phyloP scores from a whole-genome alignment of 2,329 filamentous ascomycete species.

The Bipolaris gigantea region DNA sequence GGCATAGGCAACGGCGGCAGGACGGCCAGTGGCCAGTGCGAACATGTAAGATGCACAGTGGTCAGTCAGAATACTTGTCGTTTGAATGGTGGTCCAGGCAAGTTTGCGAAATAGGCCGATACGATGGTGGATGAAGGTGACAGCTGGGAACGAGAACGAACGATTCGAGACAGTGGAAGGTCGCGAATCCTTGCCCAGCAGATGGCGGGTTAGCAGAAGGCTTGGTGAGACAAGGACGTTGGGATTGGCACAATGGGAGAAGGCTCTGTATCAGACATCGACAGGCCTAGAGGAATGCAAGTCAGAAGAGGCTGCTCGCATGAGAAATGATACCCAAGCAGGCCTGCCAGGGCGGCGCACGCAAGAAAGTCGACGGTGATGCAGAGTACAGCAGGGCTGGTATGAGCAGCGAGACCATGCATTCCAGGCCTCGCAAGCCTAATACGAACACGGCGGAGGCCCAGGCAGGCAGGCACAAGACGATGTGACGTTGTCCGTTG shows the following conservation, averaged over 20 bases:
- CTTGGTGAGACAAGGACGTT: slow-evolving; percentile 23
- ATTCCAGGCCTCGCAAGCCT: slow-evolving; percentile 6
- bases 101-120: slow-evolving; percentile 11
- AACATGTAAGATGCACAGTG: slow-evolving; percentile 12
- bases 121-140: slow-evolving; percentile 11
- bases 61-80: slow-evolving; percentile 6
- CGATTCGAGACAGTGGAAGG: slow-evolving; percentile 22
- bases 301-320: slow-evolving; percentile 36
- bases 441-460: slow-evolving; percentile 12
- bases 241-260: slow-evolving; percentile 8
- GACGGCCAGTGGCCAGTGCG: slow-evolving; percentile 20
- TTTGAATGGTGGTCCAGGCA: slow-evolving; percentile 14
- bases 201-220: slow-evolving; percentile 17
- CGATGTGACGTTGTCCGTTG: slow-evolving; percentile 40
- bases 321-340: slow-evolving; percentile 26
- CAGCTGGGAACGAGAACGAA: slow-evolving; percentile 22
- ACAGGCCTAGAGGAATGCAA: slow-evolving; percentile 25
- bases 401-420: slow-evolving; percentile 6
- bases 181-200: slow-evolving; percentile 33
- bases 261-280: slow-evolving; percentile 27
- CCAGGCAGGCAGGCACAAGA: slow-evolving; percentile 20
- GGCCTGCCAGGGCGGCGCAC: slow-evolving; percentile 26
- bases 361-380: slow-evolving; percentile 20
- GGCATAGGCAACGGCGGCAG: slow-evolving; percentile 12
- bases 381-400: slow-evolving; percentile 15